A percentile compares a stretch with the other conserved stretches of the same genome.
Evolutionary conservation across 345 rosid species (phyloP).

Genomic region (Eucalyptus erythrocorys): DNA sequence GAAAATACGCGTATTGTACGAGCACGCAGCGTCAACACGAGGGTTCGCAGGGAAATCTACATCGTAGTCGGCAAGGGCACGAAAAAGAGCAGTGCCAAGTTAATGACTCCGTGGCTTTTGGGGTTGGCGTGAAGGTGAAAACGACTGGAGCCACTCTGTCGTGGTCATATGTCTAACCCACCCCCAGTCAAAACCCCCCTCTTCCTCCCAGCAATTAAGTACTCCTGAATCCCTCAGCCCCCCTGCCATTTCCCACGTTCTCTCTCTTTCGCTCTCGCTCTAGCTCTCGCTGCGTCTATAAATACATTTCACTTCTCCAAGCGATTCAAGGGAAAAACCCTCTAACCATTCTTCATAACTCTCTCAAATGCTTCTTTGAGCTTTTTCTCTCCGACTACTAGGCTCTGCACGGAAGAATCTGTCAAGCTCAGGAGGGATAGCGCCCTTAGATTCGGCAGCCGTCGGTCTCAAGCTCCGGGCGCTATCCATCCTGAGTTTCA

Average conservation of each 20-base stretch:
- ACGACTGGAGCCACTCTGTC: neutral
- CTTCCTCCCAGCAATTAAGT: neutral
- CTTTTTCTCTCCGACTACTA: neutral
- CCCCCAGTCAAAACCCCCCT: neutral
- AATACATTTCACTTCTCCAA: neutral
- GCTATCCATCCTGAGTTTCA: constrained; percentile 28
- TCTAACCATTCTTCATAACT: neutral
- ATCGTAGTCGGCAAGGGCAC: neutral
- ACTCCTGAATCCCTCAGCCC: neutral
- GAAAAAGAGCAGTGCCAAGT: neutral
- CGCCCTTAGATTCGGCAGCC: constrained; percentile 1
- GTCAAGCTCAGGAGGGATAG: constrained; percentile 46
- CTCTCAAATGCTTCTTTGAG: neutral
- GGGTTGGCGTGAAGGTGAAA: neutral
- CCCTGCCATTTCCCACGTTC: neutral
- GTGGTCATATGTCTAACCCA: neutral
- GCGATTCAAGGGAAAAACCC: neutral
- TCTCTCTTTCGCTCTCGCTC: neutral
- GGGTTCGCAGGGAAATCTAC: neutral
- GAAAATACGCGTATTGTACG: neutral
- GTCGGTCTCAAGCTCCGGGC: neutral
- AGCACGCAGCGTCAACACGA: neutral
- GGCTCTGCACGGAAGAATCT: constrained; percentile 1
- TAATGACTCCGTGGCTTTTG: neutral
- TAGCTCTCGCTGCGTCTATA: neutral